These are phyloP conservation scores for Euclidium syriacum DNA, from an alignment of 345 rosid species.

Conservation along the genomic window DNA sequence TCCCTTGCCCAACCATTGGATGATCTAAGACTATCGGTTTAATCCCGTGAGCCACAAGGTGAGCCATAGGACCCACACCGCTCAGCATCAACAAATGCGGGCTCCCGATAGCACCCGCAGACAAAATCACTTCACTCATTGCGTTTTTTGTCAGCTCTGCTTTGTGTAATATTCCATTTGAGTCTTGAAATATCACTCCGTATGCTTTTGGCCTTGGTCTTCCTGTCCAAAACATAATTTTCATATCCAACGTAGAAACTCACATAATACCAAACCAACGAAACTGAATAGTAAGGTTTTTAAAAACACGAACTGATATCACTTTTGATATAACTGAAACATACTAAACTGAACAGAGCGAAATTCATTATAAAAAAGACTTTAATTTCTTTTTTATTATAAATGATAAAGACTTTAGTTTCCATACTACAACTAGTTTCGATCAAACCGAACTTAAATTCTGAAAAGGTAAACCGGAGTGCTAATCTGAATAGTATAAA, in stretches of 20 bases:
- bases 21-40: slow-evolving; percentile 43
- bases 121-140: slow-evolving; percentile 55
- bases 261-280: neutral
- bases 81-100: slow-evolving; percentile 82
- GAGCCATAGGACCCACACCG: slow-evolving; percentile 58
- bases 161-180: slow-evolving; percentile 38
- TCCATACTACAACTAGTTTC: too few species aligned
- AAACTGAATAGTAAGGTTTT: neutral
- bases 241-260: neutral
- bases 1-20: slow-evolving; percentile 72
- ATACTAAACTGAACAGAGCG: too few species aligned
- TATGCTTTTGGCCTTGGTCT: slow-evolving; percentile 49
- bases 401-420: too few species aligned
- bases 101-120: slow-evolving; percentile 86
- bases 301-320: neutral
- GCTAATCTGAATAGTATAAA: too few species aligned
- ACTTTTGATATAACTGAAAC: too few species aligned
- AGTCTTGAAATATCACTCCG: slow-evolving; percentile 61
- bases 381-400: too few species aligned
- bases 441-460: too few species aligned
- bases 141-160: slow-evolving; percentile 33
- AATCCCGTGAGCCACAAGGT: slow-evolving; percentile 44
- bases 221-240: slow-evolving; percentile 23
- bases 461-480: too few species aligned
- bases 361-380: too few species aligned